Percentiles rank a stretch among this genome's conserved stretches.
These are phyloP conservation scores for Apiospora hydei DNA, from an alignment of 2,329 filamentous ascomycete genomes.

Conservation along the genomic window DNA sequence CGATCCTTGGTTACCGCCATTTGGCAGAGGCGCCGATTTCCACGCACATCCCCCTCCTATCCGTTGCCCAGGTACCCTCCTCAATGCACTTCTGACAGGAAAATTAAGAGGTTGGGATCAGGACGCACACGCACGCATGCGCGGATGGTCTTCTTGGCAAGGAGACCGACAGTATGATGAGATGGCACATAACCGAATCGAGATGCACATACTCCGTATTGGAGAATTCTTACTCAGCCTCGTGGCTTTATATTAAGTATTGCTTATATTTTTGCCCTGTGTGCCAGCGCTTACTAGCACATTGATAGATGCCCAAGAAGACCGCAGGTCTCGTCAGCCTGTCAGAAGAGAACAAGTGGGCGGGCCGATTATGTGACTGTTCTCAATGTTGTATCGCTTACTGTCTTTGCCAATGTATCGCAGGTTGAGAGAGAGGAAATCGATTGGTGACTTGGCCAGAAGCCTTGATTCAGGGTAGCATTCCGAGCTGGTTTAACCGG, in stretches of 20 bases:
- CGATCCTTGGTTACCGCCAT: constrained; percentile 24
- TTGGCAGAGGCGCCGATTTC: constrained; percentile 17
- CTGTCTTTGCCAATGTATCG: neutral
- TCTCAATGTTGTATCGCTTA: constrained; percentile 1
- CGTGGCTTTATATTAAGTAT: neutral
- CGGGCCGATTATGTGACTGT: neutral
- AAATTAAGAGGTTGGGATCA: constrained; percentile 19
- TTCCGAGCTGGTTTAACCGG: neutral
- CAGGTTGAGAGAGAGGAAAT: neutral
- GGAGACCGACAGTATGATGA: neutral
- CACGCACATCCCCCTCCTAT: constrained; percentile 17
- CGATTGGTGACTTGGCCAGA: neutral
- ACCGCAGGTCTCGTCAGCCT: neutral
- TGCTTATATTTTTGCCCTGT: neutral
- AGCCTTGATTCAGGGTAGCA: neutral
- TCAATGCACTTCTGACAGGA: constrained; percentile 13
- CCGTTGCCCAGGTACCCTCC: neutral
- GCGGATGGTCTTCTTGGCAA: neutral
- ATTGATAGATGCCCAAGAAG: neutral
- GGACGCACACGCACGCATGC: neutral
- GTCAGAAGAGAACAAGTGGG: constrained; percentile 16
- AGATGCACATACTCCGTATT: neutral
- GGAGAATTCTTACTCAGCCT: neutral
- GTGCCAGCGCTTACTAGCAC: neutral
- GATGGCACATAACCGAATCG: neutral